Evolutionary conservation across 2,329 filamentous ascomycete species (phyloP).

Genomic region (Intubia oerlemansii): DNA sequence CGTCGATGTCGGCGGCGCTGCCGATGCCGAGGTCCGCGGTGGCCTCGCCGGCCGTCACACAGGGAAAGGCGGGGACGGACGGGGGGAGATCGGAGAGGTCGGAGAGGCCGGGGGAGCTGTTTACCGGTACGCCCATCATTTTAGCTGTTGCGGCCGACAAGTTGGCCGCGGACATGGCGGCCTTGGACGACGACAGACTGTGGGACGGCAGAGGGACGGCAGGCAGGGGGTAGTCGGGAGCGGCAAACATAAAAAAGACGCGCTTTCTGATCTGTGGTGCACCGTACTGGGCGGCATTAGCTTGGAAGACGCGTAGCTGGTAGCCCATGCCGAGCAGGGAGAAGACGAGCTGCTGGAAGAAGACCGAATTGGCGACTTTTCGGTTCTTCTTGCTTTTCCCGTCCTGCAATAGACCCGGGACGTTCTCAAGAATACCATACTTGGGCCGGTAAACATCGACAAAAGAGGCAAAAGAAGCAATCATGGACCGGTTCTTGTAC

Average conservation of each 20-base stretch:
- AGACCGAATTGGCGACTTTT: constrained; percentile 30
- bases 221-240: constrained; percentile 39
- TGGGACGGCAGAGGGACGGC: constrained; percentile 38
- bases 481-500: constrained; percentile 50
- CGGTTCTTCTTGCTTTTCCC: constrained; percentile 8
- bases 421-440: constrained; percentile 65
- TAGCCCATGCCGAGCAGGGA: constrained; percentile 58
- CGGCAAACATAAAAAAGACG: constrained; percentile 51
- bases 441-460: constrained; percentile 54
- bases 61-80: constrained; percentile 35
- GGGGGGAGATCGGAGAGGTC: neutral
- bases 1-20: constrained; percentile 22
- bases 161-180: constrained; percentile 11
- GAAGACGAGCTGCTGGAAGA: constrained; percentile 54
- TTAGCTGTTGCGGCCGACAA: no score
- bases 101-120: no score
- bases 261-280: constrained; percentile 43
- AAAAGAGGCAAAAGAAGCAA: constrained; percentile 55
- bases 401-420: constrained; percentile 30
- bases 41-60: constrained; percentile 28
- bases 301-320: constrained; percentile 43
- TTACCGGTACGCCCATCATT: no score
- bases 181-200: constrained; percentile 19
- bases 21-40: constrained; percentile 33
- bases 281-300: constrained; percentile 50